Evolutionary conservation across 139 green algal genomes (phyloP).

Genomic region (Dunaliella sp.): DNA sequence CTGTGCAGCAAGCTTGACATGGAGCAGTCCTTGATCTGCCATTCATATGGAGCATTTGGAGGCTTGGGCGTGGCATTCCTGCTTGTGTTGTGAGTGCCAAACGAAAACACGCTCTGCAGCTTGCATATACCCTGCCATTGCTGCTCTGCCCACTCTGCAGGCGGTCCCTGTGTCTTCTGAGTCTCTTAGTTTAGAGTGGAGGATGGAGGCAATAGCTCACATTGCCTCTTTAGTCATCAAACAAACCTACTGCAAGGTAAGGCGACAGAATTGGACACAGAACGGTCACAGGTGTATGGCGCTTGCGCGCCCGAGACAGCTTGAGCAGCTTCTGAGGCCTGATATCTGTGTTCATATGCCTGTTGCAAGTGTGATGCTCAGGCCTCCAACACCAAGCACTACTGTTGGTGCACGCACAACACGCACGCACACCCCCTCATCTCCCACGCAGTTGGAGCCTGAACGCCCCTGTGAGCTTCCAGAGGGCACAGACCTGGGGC

Average conservation of each 20-base stretch:
- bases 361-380: not conserved
- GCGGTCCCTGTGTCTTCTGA: not conserved
- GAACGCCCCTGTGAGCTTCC: not conserved
- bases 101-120: not conserved
- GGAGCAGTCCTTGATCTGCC: not conserved
- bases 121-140: not conserved
- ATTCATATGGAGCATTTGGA: no score
- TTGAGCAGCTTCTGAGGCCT: not conserved
- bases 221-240: constrained; percentile 22
- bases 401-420: not conserved
- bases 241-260: constrained; percentile 27
- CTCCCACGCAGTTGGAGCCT: not conserved
- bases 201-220: constrained; percentile 26
- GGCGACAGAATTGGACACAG: not conserved
- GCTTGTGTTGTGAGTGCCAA: not conserved
- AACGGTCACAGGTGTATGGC: not conserved
- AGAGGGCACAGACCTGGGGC: not conserved
- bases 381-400: not conserved
- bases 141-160: not conserved
- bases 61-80: no score
- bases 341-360: not conserved
- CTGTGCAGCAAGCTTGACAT: not conserved
- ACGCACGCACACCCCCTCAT: not conserved
- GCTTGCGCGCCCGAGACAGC: not conserved
- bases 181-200: constrained; percentile 9